phyloP scores from a whole-genome alignment of 768 basidiomycete species.

The Trametes cingulata region DNA sequence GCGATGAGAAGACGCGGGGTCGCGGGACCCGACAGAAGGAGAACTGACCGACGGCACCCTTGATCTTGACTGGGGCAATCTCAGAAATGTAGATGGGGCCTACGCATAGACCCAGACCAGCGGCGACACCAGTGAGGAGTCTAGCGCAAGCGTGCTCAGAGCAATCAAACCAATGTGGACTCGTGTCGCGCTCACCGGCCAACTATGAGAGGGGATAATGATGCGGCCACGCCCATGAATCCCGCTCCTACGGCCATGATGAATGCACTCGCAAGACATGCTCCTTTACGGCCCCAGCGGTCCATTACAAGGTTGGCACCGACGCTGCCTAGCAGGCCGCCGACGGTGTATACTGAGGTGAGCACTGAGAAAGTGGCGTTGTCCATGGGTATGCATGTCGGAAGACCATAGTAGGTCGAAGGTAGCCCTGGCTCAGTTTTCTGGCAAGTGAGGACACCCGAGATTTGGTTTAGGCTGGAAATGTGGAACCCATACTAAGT shows the following conservation, averaged over 20 bases:
- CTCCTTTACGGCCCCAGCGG: slow-evolving; percentile 67
- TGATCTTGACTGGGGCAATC: slow-evolving; percentile 76
- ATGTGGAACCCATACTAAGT: slow-evolving; percentile 89
- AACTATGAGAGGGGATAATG: slow-evolving; percentile 53
- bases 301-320: slow-evolving; percentile 70
- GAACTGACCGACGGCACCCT: slow-evolving; percentile 66
- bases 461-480: slow-evolving; percentile 85
- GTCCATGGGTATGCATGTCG: slow-evolving; percentile 81
- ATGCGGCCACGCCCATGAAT: slow-evolving; percentile 66
- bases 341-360: slow-evolving; percentile 84
- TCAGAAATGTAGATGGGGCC: slow-evolving; percentile 85
- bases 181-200: slow-evolving; percentile 54
- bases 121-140: slow-evolving; percentile 66
- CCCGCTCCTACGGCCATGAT: slow-evolving; percentile 58
- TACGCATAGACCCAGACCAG: slow-evolving; percentile 76
- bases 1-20: neutral
- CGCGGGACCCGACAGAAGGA: neutral
- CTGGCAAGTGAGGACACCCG: slow-evolving; percentile 54
- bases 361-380: slow-evolving; percentile 77
- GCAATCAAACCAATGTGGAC: neutral
- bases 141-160: slow-evolving; percentile 35
- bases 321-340: slow-evolving; percentile 80
- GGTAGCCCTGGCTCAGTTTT: slow-evolving; percentile 16
- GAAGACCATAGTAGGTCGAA: slow-evolving; percentile 42
- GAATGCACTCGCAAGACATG: slow-evolving; percentile 58